Evolutionary conservation across 1,139 yeast genomes (phyloP).

Genomic region (Magnusiomyces tetraspermus): DNA sequence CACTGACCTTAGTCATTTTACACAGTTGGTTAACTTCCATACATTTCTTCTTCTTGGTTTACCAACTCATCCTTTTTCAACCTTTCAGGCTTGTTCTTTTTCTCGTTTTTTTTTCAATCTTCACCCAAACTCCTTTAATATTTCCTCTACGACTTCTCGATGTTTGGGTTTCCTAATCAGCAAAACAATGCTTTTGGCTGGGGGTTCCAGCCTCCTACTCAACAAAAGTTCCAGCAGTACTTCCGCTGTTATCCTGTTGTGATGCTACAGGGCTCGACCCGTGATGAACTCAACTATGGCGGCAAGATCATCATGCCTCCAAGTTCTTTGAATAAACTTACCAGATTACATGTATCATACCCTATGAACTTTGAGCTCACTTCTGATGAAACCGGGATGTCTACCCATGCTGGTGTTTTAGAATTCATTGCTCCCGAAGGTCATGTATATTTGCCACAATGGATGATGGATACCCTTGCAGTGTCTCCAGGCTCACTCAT

Average conservation of each 20-base stretch:
- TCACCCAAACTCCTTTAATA: too few relatives aligned
- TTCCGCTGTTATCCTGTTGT: constrained; percentile 87
- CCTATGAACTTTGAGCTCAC: constrained; percentile 87
- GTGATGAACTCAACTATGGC: constrained; percentile 86
- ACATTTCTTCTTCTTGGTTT: too few relatives aligned
- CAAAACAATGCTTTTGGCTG: neutral
- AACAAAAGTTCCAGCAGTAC: constrained; percentile 54
- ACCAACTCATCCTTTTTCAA: too few relatives aligned
- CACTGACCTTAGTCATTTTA: too few relatives aligned
- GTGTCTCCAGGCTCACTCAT: constrained; percentile 72
- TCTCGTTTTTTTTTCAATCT: too few relatives aligned
- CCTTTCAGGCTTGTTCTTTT: too few relatives aligned
- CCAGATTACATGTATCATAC: constrained; percentile 81
- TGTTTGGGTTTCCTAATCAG: constrained; percentile 2
- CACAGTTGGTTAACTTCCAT: too few relatives aligned
- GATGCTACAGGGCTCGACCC: constrained; percentile 76
- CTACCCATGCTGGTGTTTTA: constrained; percentile 86
- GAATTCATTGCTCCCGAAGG: constrained; percentile 98
- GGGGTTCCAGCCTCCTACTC: constrained; percentile 8
- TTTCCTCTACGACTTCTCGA: neutral
- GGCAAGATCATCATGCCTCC: constrained; percentile 95
- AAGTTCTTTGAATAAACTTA: constrained; percentile 77
- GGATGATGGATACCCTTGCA: constrained; percentile 84
- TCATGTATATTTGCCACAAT: constrained; percentile 83
- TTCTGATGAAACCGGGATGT: constrained; percentile 50